Evolutionary conservation across 2,329 filamentous ascomycete genomes (phyloP), one percentile per base, ranked within the genome.

Genomic region (Penicillium sp.): DNA sequence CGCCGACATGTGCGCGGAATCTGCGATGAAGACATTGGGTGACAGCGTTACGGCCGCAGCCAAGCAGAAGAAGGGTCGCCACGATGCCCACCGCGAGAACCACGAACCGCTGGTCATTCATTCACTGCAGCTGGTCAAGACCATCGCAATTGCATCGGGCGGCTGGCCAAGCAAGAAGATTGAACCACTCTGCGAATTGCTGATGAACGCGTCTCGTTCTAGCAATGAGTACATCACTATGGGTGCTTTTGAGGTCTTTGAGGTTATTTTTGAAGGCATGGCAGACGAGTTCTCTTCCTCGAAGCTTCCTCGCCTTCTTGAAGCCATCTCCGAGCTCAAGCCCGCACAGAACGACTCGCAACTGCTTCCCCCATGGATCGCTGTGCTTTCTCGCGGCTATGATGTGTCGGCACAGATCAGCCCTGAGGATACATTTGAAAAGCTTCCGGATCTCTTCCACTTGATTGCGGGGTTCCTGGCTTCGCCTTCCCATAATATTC

Each of bases 121-220:
- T 60, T 84, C 89, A 2, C 71, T 98, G 45, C 90, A 98, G 57
- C 72, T 98, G 38, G 83, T 95, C 48, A 95, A 94, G 73, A 85
- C 85, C 0, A 79, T 98, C 43, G 88, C 92, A 0, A 75, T 77
- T 2, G 87, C 86, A 4, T 90, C 87, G 41, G 85, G 87, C 27
- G 92, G 92, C 34, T 98, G 92, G 92, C 92, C 92, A 1, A 95
- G 84, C 69, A 87, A 84, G 70, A 95, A 94, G 68, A 94, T 95
- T 37, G 92, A 98, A 66, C 74, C 83, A 2, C 71, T 98, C 22
- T 95, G 89, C 63, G 89, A 96, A 64, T 70, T 95, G 37, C 70
- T 98, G 41, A 77, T 98, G 51, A 80, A 81, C 50, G 94, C 96
- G 45, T 90, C 90, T 18, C 82, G 82, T 57, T 89, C 85, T 6